Conservation (phyloP, 148 eudicot species). For the Fagopyrum homotropicum region DNA sequence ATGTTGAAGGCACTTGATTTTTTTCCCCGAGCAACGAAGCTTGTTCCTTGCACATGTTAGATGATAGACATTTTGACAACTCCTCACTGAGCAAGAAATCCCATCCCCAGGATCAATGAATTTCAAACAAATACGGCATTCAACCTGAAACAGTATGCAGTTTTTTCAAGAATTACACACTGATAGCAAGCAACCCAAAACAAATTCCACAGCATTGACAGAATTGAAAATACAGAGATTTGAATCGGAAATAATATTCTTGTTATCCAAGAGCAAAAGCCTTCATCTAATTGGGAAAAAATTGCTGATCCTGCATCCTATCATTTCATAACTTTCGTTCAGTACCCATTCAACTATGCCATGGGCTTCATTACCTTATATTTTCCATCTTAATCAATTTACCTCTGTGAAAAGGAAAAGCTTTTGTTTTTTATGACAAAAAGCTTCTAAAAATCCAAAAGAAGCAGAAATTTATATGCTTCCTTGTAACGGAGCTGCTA, state of each 20-base stretch:
- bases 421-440: not conserved
- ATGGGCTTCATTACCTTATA: not conserved
- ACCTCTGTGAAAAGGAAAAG: not conserved
- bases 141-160: conserved; percentile 32
- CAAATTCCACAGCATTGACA: not conserved
- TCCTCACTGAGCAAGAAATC: conserved; percentile 57
- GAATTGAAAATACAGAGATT: not conserved
- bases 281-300: not conserved
- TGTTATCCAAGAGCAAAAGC: not conserved
- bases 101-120: conserved; percentile 49
- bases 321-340: not conserved
- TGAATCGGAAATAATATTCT: not conserved
- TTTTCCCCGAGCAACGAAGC: conserved; percentile 28
- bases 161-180: not conserved
- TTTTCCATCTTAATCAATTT: not conserved
- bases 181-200: not conserved
- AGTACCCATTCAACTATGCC: not conserved
- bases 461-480: no score
- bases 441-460: not conserved
- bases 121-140: conserved; percentile 54
- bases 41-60: conserved; percentile 47
- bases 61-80: conserved; percentile 55
- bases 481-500: not conserved
- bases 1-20: conserved; percentile 87
- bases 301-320: not conserved